Conservation (phyloP, 2,329 filamentous ascomycete species). For the Fusarium pilosicola region DNA sequence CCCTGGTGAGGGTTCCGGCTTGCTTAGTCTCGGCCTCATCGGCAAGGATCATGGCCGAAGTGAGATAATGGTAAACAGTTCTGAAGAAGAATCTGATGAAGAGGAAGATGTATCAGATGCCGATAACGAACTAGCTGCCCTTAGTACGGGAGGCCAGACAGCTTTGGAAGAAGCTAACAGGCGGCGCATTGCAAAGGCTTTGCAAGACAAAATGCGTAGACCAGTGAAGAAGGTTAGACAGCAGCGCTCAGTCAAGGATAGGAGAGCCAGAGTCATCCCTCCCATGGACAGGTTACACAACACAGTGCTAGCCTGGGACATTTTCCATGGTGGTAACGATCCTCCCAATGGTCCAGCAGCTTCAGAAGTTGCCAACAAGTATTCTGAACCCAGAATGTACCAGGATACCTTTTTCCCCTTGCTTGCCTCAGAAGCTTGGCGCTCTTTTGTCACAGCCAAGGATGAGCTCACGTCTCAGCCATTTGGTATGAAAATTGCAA, state of each 20-base stretch:
- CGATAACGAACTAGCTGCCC: conserved; percentile 60
- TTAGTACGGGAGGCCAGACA: conserved; percentile 61
- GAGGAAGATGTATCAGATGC: conserved; percentile 67
- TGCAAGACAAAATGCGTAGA: conserved; percentile 68
- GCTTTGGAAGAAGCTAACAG: conserved; percentile 59
- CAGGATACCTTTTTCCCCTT: conserved; percentile 91
- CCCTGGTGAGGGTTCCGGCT: conserved; percentile 79
- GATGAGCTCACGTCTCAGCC: conserved; percentile 84
- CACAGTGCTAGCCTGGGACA: conserved; percentile 91
- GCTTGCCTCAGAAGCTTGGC: conserved; percentile 93
- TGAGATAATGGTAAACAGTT: conserved; percentile 90
- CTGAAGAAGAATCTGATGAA: conserved; percentile 79
- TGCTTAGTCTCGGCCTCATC: conserved; percentile 74
- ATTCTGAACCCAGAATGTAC: conserved; percentile 80
- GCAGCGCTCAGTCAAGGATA: conserved; percentile 86
- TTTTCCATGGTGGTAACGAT: conserved; percentile 88
- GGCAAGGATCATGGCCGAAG: conserved; percentile 85
- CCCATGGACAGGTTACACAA: conserved; percentile 87
- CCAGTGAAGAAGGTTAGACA: conserved; percentile 88
- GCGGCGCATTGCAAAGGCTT: conserved; percentile 53
- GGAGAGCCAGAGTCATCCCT: conserved; percentile 90
- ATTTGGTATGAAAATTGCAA: conserved; percentile 88
- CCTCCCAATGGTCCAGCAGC: conserved; percentile 82
- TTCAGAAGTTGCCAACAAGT: conserved; percentile 79
- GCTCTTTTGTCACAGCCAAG: conserved; percentile 88